phyloP scores from a whole-genome alignment of 1,284 basidiomycete genomes.

The Neonothopanus nambi region DNA sequence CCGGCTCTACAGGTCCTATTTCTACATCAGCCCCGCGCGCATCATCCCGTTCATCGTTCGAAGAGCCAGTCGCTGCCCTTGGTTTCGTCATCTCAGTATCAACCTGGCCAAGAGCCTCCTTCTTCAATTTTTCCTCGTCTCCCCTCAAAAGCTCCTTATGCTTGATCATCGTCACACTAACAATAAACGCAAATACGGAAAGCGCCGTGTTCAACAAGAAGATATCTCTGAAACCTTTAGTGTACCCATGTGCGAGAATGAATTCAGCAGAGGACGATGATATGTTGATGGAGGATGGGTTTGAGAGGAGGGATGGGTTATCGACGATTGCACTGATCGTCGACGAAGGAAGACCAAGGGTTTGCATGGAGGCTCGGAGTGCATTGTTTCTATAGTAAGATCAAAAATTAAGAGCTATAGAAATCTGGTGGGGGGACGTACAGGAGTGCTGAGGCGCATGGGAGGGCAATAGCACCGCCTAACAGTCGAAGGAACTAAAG shows the following conservation, averaged over 20 bases:
- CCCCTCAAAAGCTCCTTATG: conserved; percentile 57
- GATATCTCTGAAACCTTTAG: conserved; percentile 52
- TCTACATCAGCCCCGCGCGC: neutral
- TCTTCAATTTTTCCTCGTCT: conserved; percentile 49
- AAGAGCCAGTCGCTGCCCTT: too few relatives aligned
- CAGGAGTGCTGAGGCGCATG: conserved; percentile 60
- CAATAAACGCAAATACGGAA: conserved; percentile 45
- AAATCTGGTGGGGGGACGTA: conserved; percentile 25
- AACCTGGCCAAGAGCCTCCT: conserved; percentile 24
- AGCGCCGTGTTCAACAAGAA: conserved; percentile 57
- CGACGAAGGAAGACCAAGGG: conserved; percentile 35
- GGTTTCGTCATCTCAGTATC: too few relatives aligned
- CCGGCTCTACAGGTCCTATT: neutral
- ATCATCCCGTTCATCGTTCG: too few relatives aligned
- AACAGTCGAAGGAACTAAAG: conserved; percentile 63
- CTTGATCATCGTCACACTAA: conserved; percentile 55
- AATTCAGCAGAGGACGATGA: conserved; percentile 36
- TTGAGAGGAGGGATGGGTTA: conserved; percentile 46
- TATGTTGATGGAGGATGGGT: conserved; percentile 30
- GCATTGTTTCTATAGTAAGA: conserved; percentile 50
- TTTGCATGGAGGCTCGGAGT: conserved; percentile 42
- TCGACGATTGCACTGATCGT: conserved; percentile 44
- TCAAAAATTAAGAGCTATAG: neutral
- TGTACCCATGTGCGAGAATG: conserved; percentile 55
- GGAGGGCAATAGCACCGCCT: conserved; percentile 64